Base-by-base conservation (phyloP, 2,329 filamentous ascomycete species). In the Trichophyton mentagrophytes region DNA sequence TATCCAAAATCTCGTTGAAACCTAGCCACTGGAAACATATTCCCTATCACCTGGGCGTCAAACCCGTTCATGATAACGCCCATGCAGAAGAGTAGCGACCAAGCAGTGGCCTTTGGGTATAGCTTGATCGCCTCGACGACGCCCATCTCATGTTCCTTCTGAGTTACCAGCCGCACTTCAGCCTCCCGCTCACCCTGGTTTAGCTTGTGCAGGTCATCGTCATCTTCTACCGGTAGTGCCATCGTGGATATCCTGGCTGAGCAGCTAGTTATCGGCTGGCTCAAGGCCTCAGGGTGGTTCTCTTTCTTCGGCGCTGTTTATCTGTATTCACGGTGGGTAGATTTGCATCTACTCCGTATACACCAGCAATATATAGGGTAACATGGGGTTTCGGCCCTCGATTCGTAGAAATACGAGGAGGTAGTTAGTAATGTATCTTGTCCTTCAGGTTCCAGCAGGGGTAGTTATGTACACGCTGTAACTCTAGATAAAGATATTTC, bases 31-130 rank as follows among this genome's bases (percentile, higher is more conserved):
- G 81, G 79, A 65, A 82, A 85, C 59, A 87, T 76, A 63, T 84
- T 83, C 25, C 82, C 82, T 17, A 86, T 76, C 8, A 87, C 77
- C 68, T 86, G 83, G 0, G 82, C 81, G 67, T 86, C 84, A 66
- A 86, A 87, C 3, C 82, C 82, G 7, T 63, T 66, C 70, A 72
- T 71, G 57, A 72, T 68, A 4, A 71, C 69, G 7, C 69, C 69
- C 13, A 71, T 56, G 8, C 68, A 71, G 61, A 72, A 71, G 62
- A 71, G 69, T 17, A 68, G 33, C 9, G 70, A 67, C 70, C 70
- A 72, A 30, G 64, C 72, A 4, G 76, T 72, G 3, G 78, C 77
- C 46, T 73, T 72, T 0, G 76, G 77, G 62, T 79, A 80, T 6
- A 75, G 67, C 64, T 70, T 75, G 13, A 78, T 59, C 3, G 76